Base-by-base conservation (phyloP, 2,329 filamentous ascomycete genomes). In the Hypomyces rosellus region DNA sequence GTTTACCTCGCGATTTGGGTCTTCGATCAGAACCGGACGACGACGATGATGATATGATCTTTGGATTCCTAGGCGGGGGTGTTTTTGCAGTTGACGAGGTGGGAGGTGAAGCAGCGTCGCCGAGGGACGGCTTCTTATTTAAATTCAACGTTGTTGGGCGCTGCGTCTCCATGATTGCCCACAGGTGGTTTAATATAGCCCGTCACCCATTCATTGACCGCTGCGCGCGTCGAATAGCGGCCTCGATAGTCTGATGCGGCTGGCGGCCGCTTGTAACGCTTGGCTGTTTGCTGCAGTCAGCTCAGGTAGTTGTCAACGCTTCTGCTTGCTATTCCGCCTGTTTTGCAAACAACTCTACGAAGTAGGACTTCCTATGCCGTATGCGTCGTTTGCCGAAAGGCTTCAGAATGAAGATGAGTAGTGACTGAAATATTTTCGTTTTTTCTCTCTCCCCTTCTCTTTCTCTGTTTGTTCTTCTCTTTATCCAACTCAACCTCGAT, bases 1-100 rank as follows among this genome's bases (percentile, higher is more conserved):
- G 57, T 34, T 57, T 52, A 40, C 45, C 53, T 7, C 34, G 41
- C 2, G 57, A 34, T 18, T 55, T 62, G 22, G 45, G 22, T 30
- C 51, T 58, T 46, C 58, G 55, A 33, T 62, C 59, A 6, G 48
- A 16, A 6, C 22, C 30, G 8, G 51, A 42, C 2, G 53, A 20
- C 1, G 20, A 13, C 13, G 22, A 14, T 16, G 40, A 22, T 7
- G 34, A 34, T 22, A 15, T 7, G 36, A 16, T 38, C 36, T 6
- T 38, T 16, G 8, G 6, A n/a, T n/a, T 38, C 12, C 36, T 38
- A 6, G 36, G 36, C 36, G 36, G 15, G 36, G 36, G 36, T 9
- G 36, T n/a, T 38, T n/a, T 16, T 6, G 36, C 36, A 38, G 36
- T n/a, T 38, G 14, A 4, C 36, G 13, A 38, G 15, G 12, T n/a